phyloP scores from a whole-genome alignment of 257 asterid species.

The Solanum phureja region DNA sequence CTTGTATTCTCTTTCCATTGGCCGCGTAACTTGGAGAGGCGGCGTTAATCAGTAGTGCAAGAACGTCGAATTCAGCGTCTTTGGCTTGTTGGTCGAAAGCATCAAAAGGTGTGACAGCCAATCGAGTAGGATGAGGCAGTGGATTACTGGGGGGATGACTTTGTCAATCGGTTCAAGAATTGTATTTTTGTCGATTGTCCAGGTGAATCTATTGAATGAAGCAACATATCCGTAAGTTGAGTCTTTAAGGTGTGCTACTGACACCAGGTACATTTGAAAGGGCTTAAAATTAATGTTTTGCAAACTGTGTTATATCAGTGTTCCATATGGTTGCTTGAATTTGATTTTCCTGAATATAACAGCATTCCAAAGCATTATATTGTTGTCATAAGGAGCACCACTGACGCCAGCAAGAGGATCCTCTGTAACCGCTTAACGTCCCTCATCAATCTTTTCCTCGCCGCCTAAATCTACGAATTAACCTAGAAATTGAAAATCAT shows the following conservation, averaged over 20 bases:
- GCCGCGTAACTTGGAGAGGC: too few relatives aligned
- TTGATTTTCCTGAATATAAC: constrained; percentile 35
- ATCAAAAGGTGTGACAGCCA: not conserved
- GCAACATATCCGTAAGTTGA: not conserved
- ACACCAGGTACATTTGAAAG: constrained; percentile 8
- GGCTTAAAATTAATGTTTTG: too few relatives aligned
- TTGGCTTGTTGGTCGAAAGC: not conserved
- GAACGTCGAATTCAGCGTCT: not conserved
- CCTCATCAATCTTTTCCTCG: constrained; percentile 89
- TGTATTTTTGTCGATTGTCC: not conserved
- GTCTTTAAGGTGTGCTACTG: too few relatives aligned
- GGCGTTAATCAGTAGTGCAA: not conserved
- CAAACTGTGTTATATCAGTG: too few relatives aligned
- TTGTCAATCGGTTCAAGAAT: not conserved
- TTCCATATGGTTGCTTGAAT: not conserved
- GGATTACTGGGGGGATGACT: not conserved
- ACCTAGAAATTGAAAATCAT: not conserved
- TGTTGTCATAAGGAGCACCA: constrained; percentile 81
- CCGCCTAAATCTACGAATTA: constrained; percentile 7
- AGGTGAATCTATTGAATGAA: not conserved
- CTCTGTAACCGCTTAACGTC: constrained; percentile 83
- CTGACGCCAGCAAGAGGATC: constrained; percentile 96
- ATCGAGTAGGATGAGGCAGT: not conserved
- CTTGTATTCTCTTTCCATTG: not conserved
- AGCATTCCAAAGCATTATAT: constrained; percentile 91